These are phyloP conservation scores for Fibroporia radiculosa DNA, from an alignment of 768 basidiomycete genomes.

Conservation along the genomic window DNA sequence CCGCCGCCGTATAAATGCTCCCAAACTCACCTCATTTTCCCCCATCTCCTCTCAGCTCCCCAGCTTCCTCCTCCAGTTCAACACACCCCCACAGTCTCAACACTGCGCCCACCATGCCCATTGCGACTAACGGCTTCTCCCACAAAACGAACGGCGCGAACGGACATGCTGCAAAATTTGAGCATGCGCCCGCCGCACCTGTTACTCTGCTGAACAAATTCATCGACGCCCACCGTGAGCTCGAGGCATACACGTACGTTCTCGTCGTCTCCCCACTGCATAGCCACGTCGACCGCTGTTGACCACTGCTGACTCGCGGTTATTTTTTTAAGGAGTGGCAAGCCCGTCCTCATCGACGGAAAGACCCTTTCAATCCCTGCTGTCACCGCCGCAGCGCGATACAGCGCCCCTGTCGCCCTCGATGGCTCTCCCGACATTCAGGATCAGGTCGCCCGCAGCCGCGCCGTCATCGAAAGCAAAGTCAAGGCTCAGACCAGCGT, in stretches of 20 bases:
- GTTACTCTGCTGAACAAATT: constrained; percentile 45
- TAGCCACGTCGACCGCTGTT: neutral
- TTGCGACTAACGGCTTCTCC: neutral
- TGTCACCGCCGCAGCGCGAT: constrained; percentile 69
- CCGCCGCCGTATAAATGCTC: too few relatives aligned
- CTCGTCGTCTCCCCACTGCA: neutral
- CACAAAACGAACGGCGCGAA: neutral
- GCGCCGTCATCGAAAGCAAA: constrained; percentile 58
- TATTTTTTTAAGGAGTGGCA: constrained; percentile 43
- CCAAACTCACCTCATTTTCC: too few relatives aligned
- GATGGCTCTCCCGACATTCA: constrained; percentile 40
- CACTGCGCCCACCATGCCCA: neutral
- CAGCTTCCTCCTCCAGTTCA: too few relatives aligned
- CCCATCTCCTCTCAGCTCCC: too few relatives aligned
- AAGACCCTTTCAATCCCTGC: constrained; percentile 67
- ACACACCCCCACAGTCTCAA: neutral
- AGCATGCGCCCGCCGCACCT: neutral
- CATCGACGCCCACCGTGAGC: constrained; percentile 50
- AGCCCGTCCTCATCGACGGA: constrained; percentile 59
- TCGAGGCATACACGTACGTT: constrained; percentile 56
- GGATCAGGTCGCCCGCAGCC: constrained; percentile 52
- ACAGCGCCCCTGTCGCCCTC: constrained; percentile 43
- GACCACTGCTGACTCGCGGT: neutral
- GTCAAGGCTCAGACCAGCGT: constrained; percentile 60
- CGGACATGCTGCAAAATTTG: neutral